Conservation (phyloP, 495 filamentous ascomycete species). For the Eremomyces bilateralis region DNA sequence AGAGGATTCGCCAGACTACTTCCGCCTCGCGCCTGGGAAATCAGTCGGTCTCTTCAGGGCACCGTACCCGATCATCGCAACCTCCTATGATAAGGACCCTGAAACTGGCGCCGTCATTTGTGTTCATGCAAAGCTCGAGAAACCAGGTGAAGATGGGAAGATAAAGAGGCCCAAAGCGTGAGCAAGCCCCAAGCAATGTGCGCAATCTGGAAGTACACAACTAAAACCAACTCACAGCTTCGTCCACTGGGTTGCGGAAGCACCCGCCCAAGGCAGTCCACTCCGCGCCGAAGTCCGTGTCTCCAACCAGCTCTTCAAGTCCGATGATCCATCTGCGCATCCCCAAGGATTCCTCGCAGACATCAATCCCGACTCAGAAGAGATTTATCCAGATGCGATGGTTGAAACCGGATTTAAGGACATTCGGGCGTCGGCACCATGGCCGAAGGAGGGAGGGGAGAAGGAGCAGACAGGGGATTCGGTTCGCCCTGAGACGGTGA, state of each 20-base stretch:
- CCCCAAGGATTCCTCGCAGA: constrained; percentile 59
- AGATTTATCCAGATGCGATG: constrained; percentile 53
- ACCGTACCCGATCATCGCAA: constrained; percentile 64
- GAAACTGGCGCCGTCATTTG: no score
- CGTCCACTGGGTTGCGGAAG: constrained; percentile 72
- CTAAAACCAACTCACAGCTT: no score
- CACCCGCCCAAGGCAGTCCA: no score
- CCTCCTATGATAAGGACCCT: constrained; percentile 56
- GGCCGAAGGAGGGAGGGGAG: constrained; percentile 15
- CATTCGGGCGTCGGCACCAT: no score
- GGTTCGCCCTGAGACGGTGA: constrained; percentile 30
- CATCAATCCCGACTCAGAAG: constrained; percentile 67
- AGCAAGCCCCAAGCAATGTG: constrained; percentile 10
- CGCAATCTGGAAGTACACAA: no score
- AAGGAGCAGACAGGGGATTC: constrained; percentile 28
- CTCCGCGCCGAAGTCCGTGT: constrained; percentile 57
- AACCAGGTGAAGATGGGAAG: constrained; percentile 37
- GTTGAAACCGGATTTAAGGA: constrained; percentile 77
- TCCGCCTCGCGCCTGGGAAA: constrained; percentile 83
- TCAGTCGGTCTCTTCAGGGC: constrained; percentile 69
- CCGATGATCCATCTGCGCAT: constrained; percentile 44
- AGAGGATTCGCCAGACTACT: constrained; percentile 59
- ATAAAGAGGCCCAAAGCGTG: constrained; percentile 49
- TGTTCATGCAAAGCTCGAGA: no score
- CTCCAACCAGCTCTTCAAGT: constrained; percentile 70